A percentile compares a stretch with the other conserved stretches of the same genome.
These are phyloP conservation scores for Colletotrichum godetiae DNA, from an alignment of 2,329 filamentous ascomycete genomes.

Conservation along the genomic window DNA sequence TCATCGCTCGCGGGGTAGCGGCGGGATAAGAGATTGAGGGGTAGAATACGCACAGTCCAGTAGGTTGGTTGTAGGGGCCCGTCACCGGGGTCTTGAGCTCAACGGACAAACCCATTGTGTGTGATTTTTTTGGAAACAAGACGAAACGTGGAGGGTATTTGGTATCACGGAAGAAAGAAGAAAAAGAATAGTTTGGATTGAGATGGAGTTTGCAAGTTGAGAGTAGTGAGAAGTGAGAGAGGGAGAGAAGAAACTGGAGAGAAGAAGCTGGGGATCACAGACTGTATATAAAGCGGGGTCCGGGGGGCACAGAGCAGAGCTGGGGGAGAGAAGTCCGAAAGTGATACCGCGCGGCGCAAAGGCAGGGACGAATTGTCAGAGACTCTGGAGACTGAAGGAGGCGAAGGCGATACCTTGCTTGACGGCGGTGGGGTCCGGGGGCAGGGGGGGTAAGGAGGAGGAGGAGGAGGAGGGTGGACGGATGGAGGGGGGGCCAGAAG, in stretches of 20 bases:
- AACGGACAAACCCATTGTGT: slow-evolving; percentile 60
- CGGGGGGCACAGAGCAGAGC: slow-evolving; percentile 6
- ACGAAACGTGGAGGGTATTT: slow-evolving; percentile 27
- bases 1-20: not conserved
- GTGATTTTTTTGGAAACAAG: slow-evolving; percentile 6
- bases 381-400: not conserved
- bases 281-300: slow-evolving; percentile 36
- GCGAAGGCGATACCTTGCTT: not conserved
- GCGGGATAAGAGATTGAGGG: not conserved
- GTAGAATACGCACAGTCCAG: slow-evolving; percentile 64
- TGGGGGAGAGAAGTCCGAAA: slow-evolving; percentile 21
- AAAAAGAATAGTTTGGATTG: not conserved
- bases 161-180: slow-evolving; percentile 19
- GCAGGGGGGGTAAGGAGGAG: not conserved
- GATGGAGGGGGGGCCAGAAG: slow-evolving; percentile 11
- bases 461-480: not conserved
- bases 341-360: slow-evolving; percentile 10
- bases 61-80: slow-evolving; percentile 69
- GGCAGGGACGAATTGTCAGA: slow-evolving; percentile 25
- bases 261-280: slow-evolving; percentile 19
- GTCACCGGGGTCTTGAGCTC: slow-evolving; percentile 77
- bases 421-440: not conserved
- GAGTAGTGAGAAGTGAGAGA: slow-evolving; percentile 7
- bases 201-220: slow-evolving; percentile 8
- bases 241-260: not conserved